Percentiles rank a stretch among this genome's conserved stretches.
Evolutionary conservation across 177 flowering plant species (phyloP).

Genomic region (Vitis hybrid): DNA sequence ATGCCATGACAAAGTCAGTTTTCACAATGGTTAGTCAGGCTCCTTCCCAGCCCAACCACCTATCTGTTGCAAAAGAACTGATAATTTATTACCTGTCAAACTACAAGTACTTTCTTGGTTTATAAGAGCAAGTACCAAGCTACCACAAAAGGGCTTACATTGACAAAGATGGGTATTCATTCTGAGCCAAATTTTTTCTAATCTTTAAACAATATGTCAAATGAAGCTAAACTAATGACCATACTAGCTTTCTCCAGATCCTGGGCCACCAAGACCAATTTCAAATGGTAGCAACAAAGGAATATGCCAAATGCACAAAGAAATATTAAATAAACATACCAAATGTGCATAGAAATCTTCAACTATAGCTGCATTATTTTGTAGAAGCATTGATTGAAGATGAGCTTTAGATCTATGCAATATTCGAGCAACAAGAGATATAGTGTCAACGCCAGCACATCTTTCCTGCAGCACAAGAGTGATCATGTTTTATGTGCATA

Average conservation of each 20-base stretch:
- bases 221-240: background rate
- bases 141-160: background rate
- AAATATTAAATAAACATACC: constrained; percentile 45
- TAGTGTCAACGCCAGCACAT: constrained; percentile 80
- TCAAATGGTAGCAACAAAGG: background rate
- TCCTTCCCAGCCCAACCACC: too few species aligned
- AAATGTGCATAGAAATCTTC: constrained; percentile 82
- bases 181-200: background rate
- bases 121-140: too few species aligned
- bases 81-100: too few species aligned
- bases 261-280: background rate
- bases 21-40: too few species aligned
- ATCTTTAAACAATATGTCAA: background rate
- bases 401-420: constrained; percentile 84
- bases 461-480: constrained; percentile 74
- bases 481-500: constrained; percentile 12
- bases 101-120: too few species aligned
- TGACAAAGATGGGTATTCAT: background rate
- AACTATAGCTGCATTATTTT: constrained; percentile 58
- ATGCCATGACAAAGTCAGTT: too few species aligned
- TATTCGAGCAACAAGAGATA: constrained; percentile 73
- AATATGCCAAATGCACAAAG: too few species aligned
- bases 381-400: constrained; percentile 84
- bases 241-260: background rate
- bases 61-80: too few species aligned